Base-by-base conservation (phyloP, 805 yeast genomes). In the Candida berthetii region DNA sequence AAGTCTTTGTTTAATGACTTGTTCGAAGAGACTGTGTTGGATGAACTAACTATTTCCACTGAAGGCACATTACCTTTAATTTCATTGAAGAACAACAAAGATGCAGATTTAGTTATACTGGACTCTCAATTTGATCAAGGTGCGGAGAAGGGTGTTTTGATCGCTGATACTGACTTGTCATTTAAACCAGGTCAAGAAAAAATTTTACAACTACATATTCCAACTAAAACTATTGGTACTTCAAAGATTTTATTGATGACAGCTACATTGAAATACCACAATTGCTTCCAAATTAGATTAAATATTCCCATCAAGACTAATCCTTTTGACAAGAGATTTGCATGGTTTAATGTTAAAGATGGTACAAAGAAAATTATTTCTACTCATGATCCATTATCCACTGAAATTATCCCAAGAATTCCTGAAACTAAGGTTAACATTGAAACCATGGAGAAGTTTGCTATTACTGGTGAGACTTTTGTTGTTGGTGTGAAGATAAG, bases 371-470 rank as follows among this genome's bases (percentile, higher is more conserved):
- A 43, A 29, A 37, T 50, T 24, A 32, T 59, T 10, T 44, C 45
- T 10, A 40, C 50, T 3, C 17, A 16, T 2, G 43, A 46, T n/a
- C 62, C 64, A 5, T 37, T 37, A 8, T 31, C 41, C 6, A 43
- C 46, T 24, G 62, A 62, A 31, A 56, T 68, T 3, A 49, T 66
- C 7, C 74, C 76, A 14, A 61, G 68, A 38, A 50, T 61, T 3
- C 76, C 76, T 6, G 50, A 60, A 3, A 54, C 64, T 0, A 54
- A 48, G 16, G 50, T 64, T 4, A 36, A 36, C 0, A 40, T 66
- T 7, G 48, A 46, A 1, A 46, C 55, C 17, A 39, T 55, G 0
- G 57, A 61, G 7, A 42, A 44, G 4, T 24, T 29, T 35, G 65
- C 60, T 1, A 55, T 57, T 35, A 49, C 53, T 25, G 69, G 69